phyloP scores from a whole-genome alignment of 169 alveolate genomes.

The Cryptosporidium xiaoi region DNA sequence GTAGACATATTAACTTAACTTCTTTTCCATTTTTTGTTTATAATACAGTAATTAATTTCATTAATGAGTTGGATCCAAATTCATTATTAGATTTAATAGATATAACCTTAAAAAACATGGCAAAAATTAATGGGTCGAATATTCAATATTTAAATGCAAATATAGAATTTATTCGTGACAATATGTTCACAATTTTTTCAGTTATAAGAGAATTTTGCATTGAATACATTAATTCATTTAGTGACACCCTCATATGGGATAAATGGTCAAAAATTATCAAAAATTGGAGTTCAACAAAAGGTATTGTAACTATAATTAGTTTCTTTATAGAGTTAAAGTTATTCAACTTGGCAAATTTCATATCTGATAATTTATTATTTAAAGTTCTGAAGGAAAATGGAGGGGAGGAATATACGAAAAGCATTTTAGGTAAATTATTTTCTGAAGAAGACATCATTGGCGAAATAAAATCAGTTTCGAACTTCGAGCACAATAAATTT shows the following conservation, averaged over 20 bases:
- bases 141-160: conserved; percentile 46
- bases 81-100: conserved; percentile 8
- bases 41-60: background rate
- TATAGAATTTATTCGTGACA: conserved; percentile 61
- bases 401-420: background rate
- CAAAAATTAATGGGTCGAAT: conserved; percentile 27
- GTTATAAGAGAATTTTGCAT: conserved; percentile 8
- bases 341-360: conserved; percentile 20
- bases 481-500: conserved; percentile 2
- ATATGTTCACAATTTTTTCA: background rate
- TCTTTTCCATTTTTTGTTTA: conserved; percentile 4
- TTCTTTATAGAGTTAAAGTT: conserved; percentile 6
- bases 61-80: background rate
- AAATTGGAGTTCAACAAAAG: conserved; percentile 4
- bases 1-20: background rate
- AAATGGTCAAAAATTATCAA: conserved; percentile 25
- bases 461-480: background rate
- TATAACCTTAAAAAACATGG: background rate
- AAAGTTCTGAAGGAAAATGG: background rate
- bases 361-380: conserved; percentile 1
- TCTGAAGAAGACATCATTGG: background rate
- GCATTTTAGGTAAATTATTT: background rate
- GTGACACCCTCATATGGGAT: conserved; percentile 3
- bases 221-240: conserved; percentile 12
- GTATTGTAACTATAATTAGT: conserved; percentile 2